A percentile compares a stretch with the other conserved stretches of the same genome.
Evolutionary conservation across 768 basidiomycete genomes (phyloP).

Genomic region (Dacryopinax spathularia): DNA sequence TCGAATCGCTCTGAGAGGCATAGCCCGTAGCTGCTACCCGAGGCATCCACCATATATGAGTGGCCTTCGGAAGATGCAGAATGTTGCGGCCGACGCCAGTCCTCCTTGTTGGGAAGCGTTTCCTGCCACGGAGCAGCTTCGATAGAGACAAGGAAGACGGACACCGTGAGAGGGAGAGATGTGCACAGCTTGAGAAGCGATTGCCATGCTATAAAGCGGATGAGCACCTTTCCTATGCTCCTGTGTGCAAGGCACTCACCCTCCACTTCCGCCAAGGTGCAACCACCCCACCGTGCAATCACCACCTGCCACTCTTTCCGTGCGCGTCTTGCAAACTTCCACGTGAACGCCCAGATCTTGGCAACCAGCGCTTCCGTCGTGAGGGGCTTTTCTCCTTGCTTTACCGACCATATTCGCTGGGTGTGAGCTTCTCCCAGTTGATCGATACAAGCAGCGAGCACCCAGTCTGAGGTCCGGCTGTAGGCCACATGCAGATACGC

Average conservation of each 20-base stretch:
- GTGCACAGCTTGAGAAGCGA: constrained; percentile 32
- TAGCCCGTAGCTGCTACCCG: constrained; percentile 30
- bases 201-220: constrained; percentile 45
- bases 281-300: constrained; percentile 50
- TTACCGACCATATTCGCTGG: constrained; percentile 31
- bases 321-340: constrained; percentile 45
- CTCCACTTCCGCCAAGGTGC: constrained; percentile 45
- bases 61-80: constrained; percentile 22
- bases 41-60: constrained; percentile 6
- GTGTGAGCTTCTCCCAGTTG: constrained; percentile 65
- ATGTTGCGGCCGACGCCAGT: constrained; percentile 10
- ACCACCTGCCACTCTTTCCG: constrained; percentile 71
- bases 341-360: constrained; percentile 58
- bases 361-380: constrained; percentile 39
- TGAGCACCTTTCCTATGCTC: constrained; percentile 5
- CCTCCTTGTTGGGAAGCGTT: constrained; percentile 40
- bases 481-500: constrained; percentile 69
- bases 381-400: background rate
- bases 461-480: constrained; percentile 57
- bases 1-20: constrained; percentile 31
- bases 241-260: constrained; percentile 32
- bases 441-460: constrained; percentile 59
- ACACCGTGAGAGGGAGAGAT: constrained; percentile 27
- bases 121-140: constrained; percentile 41
- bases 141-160: constrained; percentile 40